Base-by-base conservation (phyloP, 345 rosid genomes). In the Salix koriyanagi region DNA sequence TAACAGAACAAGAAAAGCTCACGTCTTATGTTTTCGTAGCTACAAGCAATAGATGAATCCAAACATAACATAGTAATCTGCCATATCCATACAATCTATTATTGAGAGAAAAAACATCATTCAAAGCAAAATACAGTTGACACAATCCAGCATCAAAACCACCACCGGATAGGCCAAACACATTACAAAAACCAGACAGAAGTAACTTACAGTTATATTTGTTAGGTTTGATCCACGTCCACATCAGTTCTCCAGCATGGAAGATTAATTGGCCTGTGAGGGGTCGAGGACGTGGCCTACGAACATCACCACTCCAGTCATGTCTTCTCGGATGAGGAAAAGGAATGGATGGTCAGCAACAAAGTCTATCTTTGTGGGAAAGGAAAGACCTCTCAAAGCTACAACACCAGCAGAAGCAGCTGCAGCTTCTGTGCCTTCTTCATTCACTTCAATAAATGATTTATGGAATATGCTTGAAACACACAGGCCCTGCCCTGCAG, bases 361-460 rank as follows among this genome's bases (percentile, higher is more conserved):
- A 80, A 90, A 91, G 72, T 91, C 87, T 50, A 85, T 78, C 46
- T 54, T 66, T 1, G 79, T 79, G 56, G 56, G 65, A 60, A 19
- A 6, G 66, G 0, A 11, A 48, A 75, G 0, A 18, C 34, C 0
- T 42, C 83, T 83, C 16, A 77, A 52, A 1, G 0, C 12, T 56
- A 81, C 41, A 70, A 84, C 83, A 74, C 77, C 90, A 70, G 86
- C 89, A 74, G 91, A 80, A 61, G 87, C 88, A 70, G 92, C 90
- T 19, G 90, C 92, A 72, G 92, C 94, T 82, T 91, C 94, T 4
- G 94, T 91, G 62, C 97, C 94, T 84, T 89, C 88, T 84, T 91
- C 97, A 34, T 91, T 91, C 25, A 91, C 92, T 44, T 90, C 94
- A 30, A 90, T 82, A 80, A 86, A 84, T 12, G 92, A 83, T 74